Evolutionary conservation across 441 rosid genomes (phyloP).

Genomic region (Cnidoscolus chayamansa): DNA sequence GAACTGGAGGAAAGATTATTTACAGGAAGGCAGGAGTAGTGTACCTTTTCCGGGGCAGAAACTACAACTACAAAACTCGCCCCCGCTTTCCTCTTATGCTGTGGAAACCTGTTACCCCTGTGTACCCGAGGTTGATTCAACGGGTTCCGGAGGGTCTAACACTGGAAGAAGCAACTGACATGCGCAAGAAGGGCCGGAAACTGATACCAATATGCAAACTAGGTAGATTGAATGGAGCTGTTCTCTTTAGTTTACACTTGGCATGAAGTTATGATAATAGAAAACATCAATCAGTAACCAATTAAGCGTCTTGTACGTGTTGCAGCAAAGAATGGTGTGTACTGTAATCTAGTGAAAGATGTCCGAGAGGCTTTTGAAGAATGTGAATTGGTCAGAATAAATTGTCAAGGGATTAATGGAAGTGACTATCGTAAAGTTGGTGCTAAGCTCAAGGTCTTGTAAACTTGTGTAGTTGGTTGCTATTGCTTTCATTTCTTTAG

Average conservation of each 20-base stretch:
- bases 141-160: conserved; percentile 70
- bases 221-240: conserved; percentile 38
- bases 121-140: conserved; percentile 73
- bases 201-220: conserved; percentile 75
- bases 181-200: conserved; percentile 76
- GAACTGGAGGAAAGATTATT: conserved; percentile 85
- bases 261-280: conserved; percentile 7
- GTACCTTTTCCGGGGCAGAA: conserved; percentile 83
- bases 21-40: conserved; percentile 68
- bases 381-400: conserved; percentile 79
- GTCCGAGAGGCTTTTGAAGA: conserved; percentile 90
- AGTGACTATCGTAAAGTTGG: conserved; percentile 84
- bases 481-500: background rate
- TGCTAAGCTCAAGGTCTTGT: conserved; percentile 78
- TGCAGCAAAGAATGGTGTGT: conserved; percentile 83
- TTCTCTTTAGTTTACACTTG: background rate
- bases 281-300: conserved; percentile 6
- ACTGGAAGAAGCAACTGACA: conserved; percentile 53
- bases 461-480: conserved; percentile 16
- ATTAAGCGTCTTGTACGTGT: conserved; percentile 20
- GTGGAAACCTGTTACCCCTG: conserved; percentile 80
- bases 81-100: conserved; percentile 87
- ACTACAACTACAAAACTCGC: conserved; percentile 73
- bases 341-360: conserved; percentile 53
- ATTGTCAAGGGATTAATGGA: conserved; percentile 71